Evolutionary conservation across 2,329 filamentous ascomycete species (phyloP).

Genomic region (Fusarium redolens): DNA sequence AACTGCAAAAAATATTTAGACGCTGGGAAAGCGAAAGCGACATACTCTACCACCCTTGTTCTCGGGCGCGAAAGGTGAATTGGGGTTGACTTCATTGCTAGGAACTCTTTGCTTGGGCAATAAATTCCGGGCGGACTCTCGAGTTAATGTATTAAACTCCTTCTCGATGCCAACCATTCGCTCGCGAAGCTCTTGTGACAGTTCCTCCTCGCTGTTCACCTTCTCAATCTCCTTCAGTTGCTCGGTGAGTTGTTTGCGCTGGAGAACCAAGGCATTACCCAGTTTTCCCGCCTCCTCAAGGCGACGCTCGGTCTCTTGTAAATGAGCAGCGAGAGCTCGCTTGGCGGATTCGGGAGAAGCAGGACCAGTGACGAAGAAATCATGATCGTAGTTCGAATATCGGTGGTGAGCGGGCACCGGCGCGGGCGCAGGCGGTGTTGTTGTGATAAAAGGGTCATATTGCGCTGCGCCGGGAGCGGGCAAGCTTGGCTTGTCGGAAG

Average conservation of each 20-base stretch:
- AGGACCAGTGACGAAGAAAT: slow-evolving; percentile 82
- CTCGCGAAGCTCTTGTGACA: slow-evolving; percentile 83
- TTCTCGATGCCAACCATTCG: slow-evolving; percentile 89
- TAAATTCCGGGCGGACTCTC: slow-evolving; percentile 89
- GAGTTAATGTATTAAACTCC: slow-evolving; percentile 93
- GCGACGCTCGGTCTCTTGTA: slow-evolving; percentile 90
- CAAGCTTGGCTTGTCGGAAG: slow-evolving; percentile 56
- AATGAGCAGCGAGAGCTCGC: slow-evolving; percentile 88
- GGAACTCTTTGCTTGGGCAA: slow-evolving; percentile 84
- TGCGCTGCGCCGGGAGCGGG: slow-evolving; percentile 50
- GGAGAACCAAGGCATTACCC: slow-evolving; percentile 86
- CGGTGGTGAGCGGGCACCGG: slow-evolving; percentile 68
- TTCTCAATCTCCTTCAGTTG: slow-evolving; percentile 87
- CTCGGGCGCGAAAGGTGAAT: slow-evolving; percentile 66
- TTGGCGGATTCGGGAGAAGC: slow-evolving; percentile 83
- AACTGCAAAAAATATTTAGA: not conserved
- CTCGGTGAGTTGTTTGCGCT: slow-evolving; percentile 85
- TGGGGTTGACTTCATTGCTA: slow-evolving; percentile 70
- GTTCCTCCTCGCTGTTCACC: slow-evolving; percentile 78
- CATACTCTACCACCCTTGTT: slow-evolving; percentile 65
- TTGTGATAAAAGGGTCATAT: slow-evolving; percentile 69
- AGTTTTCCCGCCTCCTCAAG: slow-evolving; percentile 92
- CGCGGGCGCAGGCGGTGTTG: slow-evolving; percentile 49
- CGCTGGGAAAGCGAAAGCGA: slow-evolving; percentile 16
- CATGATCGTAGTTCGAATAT: slow-evolving; percentile 85